These are phyloP conservation scores for Mycosphaerella arachidis DNA, from an alignment of 2,329 filamentous ascomycete genomes.

Conservation along the genomic window DNA sequence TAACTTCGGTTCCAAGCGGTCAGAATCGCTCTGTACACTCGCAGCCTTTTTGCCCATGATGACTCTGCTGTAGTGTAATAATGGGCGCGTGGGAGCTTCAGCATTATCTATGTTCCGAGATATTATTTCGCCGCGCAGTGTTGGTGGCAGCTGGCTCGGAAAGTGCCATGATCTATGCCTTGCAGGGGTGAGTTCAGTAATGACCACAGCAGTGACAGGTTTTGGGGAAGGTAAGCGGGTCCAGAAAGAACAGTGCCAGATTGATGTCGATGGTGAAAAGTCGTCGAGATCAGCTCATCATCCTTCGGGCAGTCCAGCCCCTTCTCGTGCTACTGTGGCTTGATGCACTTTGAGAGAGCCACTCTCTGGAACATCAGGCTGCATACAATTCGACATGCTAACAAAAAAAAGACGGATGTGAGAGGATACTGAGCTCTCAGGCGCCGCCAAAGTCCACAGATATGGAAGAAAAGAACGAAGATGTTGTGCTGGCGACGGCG, in stretches of 20 bases:
- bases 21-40: conserved; percentile 5
- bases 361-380: neutral
- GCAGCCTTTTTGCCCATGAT: conserved; percentile 1
- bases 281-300: neutral
- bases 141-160: neutral
- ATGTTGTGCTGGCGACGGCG: no score
- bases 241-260: neutral
- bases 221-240: neutral
- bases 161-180: neutral
- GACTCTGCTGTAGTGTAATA: conserved; percentile 14
- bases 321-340: neutral
- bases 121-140: neutral
- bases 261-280: neutral
- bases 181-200: neutral
- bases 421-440: no score
- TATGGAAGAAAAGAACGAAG: no score
- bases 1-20: conserved; percentile 40
- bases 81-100: conserved; percentile 9
- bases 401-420: no score
- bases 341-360: neutral
- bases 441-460: no score
- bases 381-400: neutral
- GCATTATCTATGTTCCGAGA: neutral
- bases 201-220: neutral
- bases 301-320: neutral